Conservation (phyloP, 2,329 filamentous ascomycete genomes). For the Pyricularia grisea region DNA sequence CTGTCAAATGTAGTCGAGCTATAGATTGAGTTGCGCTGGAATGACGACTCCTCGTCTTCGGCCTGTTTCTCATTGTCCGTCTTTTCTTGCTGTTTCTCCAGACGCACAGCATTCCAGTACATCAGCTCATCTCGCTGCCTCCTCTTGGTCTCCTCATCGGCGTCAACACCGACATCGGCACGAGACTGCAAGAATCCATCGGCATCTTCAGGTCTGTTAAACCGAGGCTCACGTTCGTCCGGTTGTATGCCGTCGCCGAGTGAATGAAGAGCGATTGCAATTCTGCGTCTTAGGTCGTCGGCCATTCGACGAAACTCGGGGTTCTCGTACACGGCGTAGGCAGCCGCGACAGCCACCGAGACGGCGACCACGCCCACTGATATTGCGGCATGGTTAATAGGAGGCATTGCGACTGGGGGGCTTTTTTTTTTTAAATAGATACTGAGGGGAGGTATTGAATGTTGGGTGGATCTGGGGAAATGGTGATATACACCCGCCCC, state of each 20-base stretch:
- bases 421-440: not conserved
- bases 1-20: slow-evolving; percentile 41
- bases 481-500: not conserved
- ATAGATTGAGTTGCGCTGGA: slow-evolving; percentile 2
- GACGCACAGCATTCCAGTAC: slow-evolving; percentile 52
- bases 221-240: slow-evolving; percentile 39
- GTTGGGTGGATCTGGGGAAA: not conserved
- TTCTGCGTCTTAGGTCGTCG: slow-evolving; percentile 50
- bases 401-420: slow-evolving; percentile 37
- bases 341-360: slow-evolving; percentile 46
- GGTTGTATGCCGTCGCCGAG: slow-evolving; percentile 48
- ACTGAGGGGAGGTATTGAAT: not conserved
- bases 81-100: slow-evolving; percentile 36
- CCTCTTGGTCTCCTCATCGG: slow-evolving; percentile 51
- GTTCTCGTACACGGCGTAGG: slow-evolving; percentile 53
- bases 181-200: slow-evolving; percentile 50
- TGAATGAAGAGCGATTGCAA: slow-evolving; percentile 49
- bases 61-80: slow-evolving; percentile 11
- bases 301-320: slow-evolving; percentile 54
- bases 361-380: slow-evolving; percentile 51
- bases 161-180: slow-evolving; percentile 42
- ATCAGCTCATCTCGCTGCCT: slow-evolving; percentile 55
- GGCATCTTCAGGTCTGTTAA: slow-evolving; percentile 58
- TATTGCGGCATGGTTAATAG: slow-evolving; percentile 43
- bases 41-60: slow-evolving; percentile 13